Base-by-base conservation (phyloP, 129 eudicot species). In the Kitagawia praeruptora region DNA sequence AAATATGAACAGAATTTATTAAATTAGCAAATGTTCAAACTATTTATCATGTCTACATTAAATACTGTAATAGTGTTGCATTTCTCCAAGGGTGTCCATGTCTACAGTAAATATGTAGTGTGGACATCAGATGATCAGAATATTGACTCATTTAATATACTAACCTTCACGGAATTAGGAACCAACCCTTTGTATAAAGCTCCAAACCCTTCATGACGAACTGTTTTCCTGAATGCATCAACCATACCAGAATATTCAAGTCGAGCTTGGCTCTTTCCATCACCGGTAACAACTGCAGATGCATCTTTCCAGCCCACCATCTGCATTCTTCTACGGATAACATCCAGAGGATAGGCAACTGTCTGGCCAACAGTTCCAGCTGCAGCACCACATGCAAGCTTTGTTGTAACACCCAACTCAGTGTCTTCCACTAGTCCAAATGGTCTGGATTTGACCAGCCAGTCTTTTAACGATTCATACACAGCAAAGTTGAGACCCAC, bases 301-400 rank as follows among this genome's bases (percentile, higher is more conserved):
- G 99, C 99, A 80, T 88, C 85, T 75, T 84, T 96, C 99, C 99
- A 96, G 7, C 99, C 99, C 79, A 90, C 99, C 99, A 96, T 96
- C 84, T 96, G 99, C 99, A 96, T 96, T 82, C 99, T 89, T 84
- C 99, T 76, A 25, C 99, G 98, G 61, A 96, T 82, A 70, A 96
- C 99, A 82, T 96, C 99, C 37, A 96, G 92, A 46, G 99, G 99
- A 87, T 96, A 96, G 75, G 99, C 99, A 83, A 96, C 98, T 48
- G 99, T 96, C 82, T 96, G 99, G 69, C 99, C 99, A 54, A 96
- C 88, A 34, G 99, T 96, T 51, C 99, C 99, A 38, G 99, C 99
- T 31, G 88, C 95, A 41, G 98, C 99, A 80, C 99, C 99, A 82
- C 99, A 96, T 23, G 92, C 97, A 70, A 96, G 99, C 84, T 92